Evolutionary conservation across 1,284 basidiomycete genomes (phyloP).

Genomic region (Sporisorium reilianum): DNA sequence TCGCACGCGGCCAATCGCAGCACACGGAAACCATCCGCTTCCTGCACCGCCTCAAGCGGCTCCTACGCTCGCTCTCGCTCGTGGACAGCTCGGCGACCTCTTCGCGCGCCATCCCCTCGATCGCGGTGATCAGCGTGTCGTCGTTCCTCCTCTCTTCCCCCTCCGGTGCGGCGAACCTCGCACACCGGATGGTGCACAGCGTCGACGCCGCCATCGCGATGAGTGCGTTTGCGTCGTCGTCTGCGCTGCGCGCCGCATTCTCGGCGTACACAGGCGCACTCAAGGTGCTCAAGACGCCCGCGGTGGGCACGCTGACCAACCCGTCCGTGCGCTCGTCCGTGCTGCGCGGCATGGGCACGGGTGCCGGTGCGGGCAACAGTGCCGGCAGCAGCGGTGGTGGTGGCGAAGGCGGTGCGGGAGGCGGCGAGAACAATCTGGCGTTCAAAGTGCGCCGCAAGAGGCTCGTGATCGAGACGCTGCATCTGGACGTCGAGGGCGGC

Average conservation of each 20-base stretch:
- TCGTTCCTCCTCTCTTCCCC: constrained; percentile 27
- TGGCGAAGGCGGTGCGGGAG: constrained; percentile 73
- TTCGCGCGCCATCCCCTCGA: constrained; percentile 36
- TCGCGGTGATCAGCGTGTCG: constrained; percentile 51
- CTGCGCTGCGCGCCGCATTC: constrained; percentile 47
- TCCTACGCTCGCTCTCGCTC: constrained; percentile 52
- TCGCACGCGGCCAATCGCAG: constrained; percentile 15
- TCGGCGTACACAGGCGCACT: constrained; percentile 58
- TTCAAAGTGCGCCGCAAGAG: constrained; percentile 91
- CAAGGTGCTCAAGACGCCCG: constrained; percentile 57
- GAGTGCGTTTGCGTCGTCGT: constrained; percentile 52
- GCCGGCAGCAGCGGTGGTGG: constrained; percentile 1
- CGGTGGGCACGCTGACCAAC: constrained; percentile 58
- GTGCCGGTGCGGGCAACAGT: constrained; percentile 13
- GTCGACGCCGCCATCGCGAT: constrained; percentile 55
- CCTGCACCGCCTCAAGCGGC: constrained; percentile 47
- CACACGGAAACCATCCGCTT: constrained; percentile 49
- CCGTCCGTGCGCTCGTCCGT: constrained; percentile 55
- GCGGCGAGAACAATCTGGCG: constrained; percentile 86
- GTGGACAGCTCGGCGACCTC: constrained; percentile 12
- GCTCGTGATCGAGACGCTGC: constrained; percentile 89
- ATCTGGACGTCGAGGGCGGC: constrained; percentile 91
- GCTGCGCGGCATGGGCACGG: constrained; percentile 61
- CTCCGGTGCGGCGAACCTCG: constrained; percentile 13
- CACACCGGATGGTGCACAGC: constrained; percentile 48